Percentiles rank a stretch among this genome's conserved stretches.
Evolutionary conservation across 1,139 yeast genomes (phyloP).

Genomic region (Lodderomyces margitis): DNA sequence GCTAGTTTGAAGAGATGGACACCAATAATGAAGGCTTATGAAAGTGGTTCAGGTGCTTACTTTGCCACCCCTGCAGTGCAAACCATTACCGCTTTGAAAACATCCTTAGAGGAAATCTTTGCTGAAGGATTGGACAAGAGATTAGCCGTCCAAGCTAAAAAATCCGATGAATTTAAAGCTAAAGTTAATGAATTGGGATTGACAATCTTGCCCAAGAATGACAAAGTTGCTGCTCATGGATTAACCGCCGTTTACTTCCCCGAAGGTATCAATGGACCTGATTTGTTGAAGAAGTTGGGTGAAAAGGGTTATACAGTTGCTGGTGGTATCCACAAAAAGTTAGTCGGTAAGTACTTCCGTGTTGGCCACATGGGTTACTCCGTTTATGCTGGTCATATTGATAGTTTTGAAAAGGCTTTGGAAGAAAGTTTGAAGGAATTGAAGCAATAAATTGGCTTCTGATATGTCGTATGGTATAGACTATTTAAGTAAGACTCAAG

Average conservation of each 20-base stretch:
- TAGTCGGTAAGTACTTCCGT: constrained; percentile 81
- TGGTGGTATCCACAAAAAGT: constrained; percentile 85
- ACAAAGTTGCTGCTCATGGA: constrained; percentile 77
- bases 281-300: constrained; percentile 53
- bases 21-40: constrained; percentile 87
- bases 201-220: constrained; percentile 61
- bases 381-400: constrained; percentile 44
- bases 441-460: constrained; percentile 19
- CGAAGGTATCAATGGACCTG: constrained; percentile 66
- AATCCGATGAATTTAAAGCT: constrained; percentile 65
- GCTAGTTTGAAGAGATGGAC: constrained; percentile 84
- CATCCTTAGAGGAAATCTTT: constrained; percentile 72
- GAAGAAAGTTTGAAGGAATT: constrained; percentile 37
- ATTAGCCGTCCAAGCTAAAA: constrained; percentile 59
- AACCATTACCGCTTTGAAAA: constrained; percentile 76
- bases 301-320: constrained; percentile 78
- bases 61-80: constrained; percentile 96
- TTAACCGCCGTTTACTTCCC: constrained; percentile 87
- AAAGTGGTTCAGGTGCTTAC: constrained; percentile 77
- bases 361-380: constrained; percentile 91
- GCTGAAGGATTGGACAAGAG: constrained; percentile 57
- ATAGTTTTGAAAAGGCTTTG: constrained; percentile 34
- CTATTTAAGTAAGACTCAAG: too few species aligned
- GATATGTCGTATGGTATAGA: too few species aligned
- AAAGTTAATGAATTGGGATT: constrained; percentile 58